Evolutionary conservation across 805 yeast species (phyloP), one percentile per base, ranked within the genome.

Genomic region (Wickerhamiella shivajii): DNA sequence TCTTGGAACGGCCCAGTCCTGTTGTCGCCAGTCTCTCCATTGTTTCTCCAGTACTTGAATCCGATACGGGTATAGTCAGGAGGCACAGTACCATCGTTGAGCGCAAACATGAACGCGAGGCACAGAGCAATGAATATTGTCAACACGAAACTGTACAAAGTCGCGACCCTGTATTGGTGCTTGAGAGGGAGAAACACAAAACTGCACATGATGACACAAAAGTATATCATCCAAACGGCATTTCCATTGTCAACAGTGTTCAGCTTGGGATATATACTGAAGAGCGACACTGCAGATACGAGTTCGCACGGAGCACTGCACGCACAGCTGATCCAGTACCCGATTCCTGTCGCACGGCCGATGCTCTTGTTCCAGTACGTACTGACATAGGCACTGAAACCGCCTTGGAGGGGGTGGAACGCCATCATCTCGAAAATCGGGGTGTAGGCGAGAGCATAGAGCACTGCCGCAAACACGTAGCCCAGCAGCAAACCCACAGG

Each of bases 211-310:
- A 39, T 10, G 13, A 29, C 35, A 21, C 39, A 9, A 18, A 42
- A 24, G 20, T 40, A 42, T 4, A 42, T 39, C 19, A 42, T 31
- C 37, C 41, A 44, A 6, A 44, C 42, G 2, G 37, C 17, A 17
- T 25, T 27, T 31, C 31, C 26, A 18, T 24, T 53, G 74, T 59
- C 9, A 62, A 33, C n/a, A 5, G 27, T 29, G 14, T 67, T 47
- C 23, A 77, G 54, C 20, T 60, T 49, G 1, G 69, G 63, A 48
- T 70, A 81, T 45, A 72, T 77, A 31, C 76, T 64, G 23, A 79
- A 53, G 72, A 79, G 68, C 16, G 78, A 71, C 1, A 79, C 69
- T 12, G 79, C 71, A 1, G 85, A 84, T 13, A 79, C 74, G 3
- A 80, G 64, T 46, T 80, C 92, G 1, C 83, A 70, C 0, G 92